Percentiles rank a stretch among this genome's conserved stretches.
phyloP scores from a whole-genome alignment of 208 protist species.

The Crithidia mellificae region DNA sequence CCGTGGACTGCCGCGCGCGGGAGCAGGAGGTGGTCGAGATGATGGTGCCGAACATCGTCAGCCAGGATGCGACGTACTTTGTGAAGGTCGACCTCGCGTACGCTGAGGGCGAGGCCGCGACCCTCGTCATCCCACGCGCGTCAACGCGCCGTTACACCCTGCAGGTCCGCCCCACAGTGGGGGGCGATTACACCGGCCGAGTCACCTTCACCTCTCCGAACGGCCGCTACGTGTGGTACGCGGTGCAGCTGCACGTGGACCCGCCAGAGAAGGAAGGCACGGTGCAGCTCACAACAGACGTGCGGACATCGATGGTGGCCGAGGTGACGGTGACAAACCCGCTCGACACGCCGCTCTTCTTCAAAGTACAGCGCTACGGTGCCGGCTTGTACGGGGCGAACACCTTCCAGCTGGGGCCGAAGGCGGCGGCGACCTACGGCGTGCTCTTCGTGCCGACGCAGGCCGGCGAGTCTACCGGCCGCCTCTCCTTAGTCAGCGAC shows the following conservation, averaged over 20 bases:
- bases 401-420: conserved; percentile 55
- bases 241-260: conserved; percentile 74
- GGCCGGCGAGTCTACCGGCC: conserved; percentile 66
- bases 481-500: conserved; percentile 88
- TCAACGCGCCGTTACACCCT: conserved; percentile 77
- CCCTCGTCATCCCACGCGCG: conserved; percentile 56
- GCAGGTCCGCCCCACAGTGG: conserved; percentile 68
- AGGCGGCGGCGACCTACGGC: conserved; percentile 58
- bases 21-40: conserved; percentile 55
- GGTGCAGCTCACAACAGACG: conserved; percentile 76
- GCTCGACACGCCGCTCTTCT: conserved; percentile 61
- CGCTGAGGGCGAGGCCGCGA: conserved; percentile 59
- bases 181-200: conserved; percentile 82
- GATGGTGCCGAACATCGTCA: conserved; percentile 76
- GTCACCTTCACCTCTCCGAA: conserved; percentile 77
- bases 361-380: conserved; percentile 78
- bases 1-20: conserved; percentile 82
- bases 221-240: conserved; percentile 92
- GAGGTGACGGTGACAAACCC: conserved; percentile 90
- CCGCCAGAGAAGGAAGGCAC: conserved; percentile 87
- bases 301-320: conserved; percentile 82
- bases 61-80: conserved; percentile 64
- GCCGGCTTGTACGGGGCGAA: conserved; percentile 80
- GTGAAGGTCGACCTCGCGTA: conserved; percentile 90
- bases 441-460: conserved; percentile 86